Percentiles rank a stretch among this genome's conserved stretches.
phyloP scores from a whole-genome alignment of 2,329 filamentous ascomycete species.

The Chrysoporthe deuterocubensis region DNA sequence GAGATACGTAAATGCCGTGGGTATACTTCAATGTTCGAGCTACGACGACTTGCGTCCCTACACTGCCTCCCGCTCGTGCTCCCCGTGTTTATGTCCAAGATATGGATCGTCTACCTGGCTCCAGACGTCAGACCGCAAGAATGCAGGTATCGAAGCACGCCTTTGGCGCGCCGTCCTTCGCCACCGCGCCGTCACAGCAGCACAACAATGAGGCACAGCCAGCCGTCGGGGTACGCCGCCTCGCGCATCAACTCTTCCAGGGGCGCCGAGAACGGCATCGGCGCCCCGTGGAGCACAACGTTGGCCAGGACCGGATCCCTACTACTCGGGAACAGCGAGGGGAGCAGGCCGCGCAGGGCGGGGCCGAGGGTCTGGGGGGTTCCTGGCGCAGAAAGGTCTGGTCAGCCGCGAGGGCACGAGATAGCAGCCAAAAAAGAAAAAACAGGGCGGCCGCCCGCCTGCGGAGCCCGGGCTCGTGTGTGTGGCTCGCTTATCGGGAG shows the following conservation, averaged over 20 bases:
- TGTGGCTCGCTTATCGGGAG: not conserved
- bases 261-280: conserved; percentile 77
- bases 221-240: conserved; percentile 89
- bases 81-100: too few relatives aligned
- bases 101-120: too few relatives aligned
- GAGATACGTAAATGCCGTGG: not conserved
- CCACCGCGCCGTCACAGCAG: conserved; percentile 56
- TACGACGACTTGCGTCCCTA: too few relatives aligned
- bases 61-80: too few relatives aligned
- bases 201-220: conserved; percentile 80
- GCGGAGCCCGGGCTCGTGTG: too few relatives aligned
- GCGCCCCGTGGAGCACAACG: conserved; percentile 82
- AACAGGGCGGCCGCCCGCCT: too few relatives aligned
- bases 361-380: conserved; percentile 66
- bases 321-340: conserved; percentile 83
- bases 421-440: not conserved
- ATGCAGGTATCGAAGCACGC: not conserved
- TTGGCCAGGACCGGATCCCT: conserved; percentile 83
- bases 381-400: conserved; percentile 26
- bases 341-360: conserved; percentile 75
- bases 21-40: not conserved
- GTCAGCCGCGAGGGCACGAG: not conserved
- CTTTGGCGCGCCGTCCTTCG: not conserved
- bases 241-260: conserved; percentile 83
- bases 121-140: not conserved